A percentile compares a stretch with the other conserved stretches of the same genome.
Conservation (phyloP, 1,139 yeast species). For the Barnettozyma hawaiiensis region DNA sequence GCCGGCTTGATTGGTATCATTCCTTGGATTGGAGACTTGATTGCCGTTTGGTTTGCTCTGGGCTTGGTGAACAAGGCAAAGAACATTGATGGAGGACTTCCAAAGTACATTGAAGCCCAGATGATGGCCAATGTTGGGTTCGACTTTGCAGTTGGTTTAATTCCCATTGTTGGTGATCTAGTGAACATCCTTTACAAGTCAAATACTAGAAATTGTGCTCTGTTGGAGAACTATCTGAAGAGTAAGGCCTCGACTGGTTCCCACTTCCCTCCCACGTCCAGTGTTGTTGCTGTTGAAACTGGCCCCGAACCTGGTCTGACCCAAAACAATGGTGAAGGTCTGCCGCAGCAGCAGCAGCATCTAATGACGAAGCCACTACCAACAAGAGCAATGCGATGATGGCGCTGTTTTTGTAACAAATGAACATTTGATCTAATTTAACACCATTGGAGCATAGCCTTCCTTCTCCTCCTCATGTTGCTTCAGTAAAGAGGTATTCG, state of each 20-base stretch:
- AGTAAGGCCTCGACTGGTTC: too few species aligned
- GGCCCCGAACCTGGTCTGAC: not conserved
- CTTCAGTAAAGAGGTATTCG: not conserved
- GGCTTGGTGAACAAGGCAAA: slow-evolving; percentile 45
- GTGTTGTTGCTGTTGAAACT: not conserved
- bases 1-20: slow-evolving; percentile 67
- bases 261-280: too few species aligned
- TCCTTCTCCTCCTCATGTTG: not conserved
- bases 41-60: slow-evolving; percentile 47
- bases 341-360: too few species aligned
- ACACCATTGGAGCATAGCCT: too few species aligned
- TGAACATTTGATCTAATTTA: too few species aligned
- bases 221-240: slow-evolving; percentile 52
- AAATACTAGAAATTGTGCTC: slow-evolving; percentile 63
- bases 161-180: slow-evolving; percentile 71
- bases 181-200: slow-evolving; percentile 66
- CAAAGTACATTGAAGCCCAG: slow-evolving; percentile 40
- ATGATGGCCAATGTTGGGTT: slow-evolving; percentile 61
- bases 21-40: slow-evolving; percentile 57
- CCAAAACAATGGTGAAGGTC: not conserved
- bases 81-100: slow-evolving; percentile 60
- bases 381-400: not conserved
- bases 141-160: slow-evolving; percentile 66
- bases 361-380: not conserved
- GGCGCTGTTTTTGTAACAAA: not conserved